These are phyloP conservation scores for Neophaeococcomyces aloes DNA, from an alignment of 2,329 filamentous ascomycete genomes.

Conservation along the genomic window DNA sequence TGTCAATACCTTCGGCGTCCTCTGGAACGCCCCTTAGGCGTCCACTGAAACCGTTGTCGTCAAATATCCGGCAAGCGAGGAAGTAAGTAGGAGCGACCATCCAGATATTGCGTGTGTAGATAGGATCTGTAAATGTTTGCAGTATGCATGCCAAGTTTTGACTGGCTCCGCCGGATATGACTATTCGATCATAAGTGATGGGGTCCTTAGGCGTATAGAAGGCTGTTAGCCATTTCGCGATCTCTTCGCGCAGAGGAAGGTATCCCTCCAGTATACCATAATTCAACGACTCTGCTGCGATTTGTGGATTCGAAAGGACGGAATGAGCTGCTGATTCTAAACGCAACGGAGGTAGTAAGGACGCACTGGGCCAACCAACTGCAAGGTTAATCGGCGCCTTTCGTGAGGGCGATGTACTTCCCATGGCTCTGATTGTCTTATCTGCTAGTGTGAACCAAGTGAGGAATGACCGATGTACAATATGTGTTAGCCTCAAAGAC, in stretches of 20 bases:
- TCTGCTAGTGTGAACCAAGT: neutral
- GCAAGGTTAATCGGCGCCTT: constrained; percentile 32
- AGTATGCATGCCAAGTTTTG: constrained; percentile 71
- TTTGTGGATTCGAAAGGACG: constrained; percentile 36
- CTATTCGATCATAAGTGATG: constrained; percentile 52
- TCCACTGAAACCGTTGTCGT: constrained; percentile 63
- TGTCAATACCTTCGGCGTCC: constrained; percentile 65
- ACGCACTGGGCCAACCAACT: constrained; percentile 40
- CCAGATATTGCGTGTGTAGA: constrained; percentile 66
- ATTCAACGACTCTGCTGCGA: constrained; percentile 57
- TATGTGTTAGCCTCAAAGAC: no score
- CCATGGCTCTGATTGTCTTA: neutral
- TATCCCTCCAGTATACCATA: constrained; percentile 75
- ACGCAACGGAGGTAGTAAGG: constrained; percentile 52
- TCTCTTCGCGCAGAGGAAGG: constrained; percentile 53
- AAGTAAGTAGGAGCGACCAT: constrained; percentile 74
- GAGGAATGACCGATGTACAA: no score
- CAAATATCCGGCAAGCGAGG: constrained; percentile 74
- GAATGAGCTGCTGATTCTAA: constrained; percentile 49
- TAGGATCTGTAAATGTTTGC: constrained; percentile 69
- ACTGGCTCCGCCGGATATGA: constrained; percentile 73
- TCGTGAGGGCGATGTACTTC: neutral
- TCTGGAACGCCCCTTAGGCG: constrained; percentile 62
- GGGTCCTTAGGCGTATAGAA: constrained; percentile 44
- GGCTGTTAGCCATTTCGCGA: constrained; percentile 59